Evolutionary conservation across 2,329 filamentous ascomycete species (phyloP), one percentile per base, ranked within the genome.

Genomic region (Pleoardoris graminearum): DNA sequence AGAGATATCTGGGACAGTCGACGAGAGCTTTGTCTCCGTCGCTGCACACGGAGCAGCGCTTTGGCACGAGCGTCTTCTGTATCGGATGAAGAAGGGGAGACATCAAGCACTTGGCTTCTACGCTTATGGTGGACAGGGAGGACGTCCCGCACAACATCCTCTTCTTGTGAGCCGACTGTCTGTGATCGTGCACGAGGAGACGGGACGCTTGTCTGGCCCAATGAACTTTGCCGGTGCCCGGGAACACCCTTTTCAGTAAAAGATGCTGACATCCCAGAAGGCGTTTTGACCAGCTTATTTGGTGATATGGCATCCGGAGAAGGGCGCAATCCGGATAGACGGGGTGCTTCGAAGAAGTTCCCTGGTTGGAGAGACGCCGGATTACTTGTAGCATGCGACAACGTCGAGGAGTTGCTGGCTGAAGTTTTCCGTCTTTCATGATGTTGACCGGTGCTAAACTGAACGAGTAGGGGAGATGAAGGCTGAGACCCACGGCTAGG

Each of bases 51-150:
- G 37, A 99, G 82, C 10, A 97, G 80, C 43, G 89, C 91, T 70
- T 92, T 96, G 7, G 92, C 89, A 65, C 95, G 90, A 38, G 93
- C 89, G 44, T 95, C 91, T 75, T 99, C 94, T 54, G 96, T 99
- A 68, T 99, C 94, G 0, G 94, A 99, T 0, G 93, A 97, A 0
- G 94, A 97, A 3, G 94, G 94, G 2, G 94, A 99, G 75, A 97
- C 89, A 70, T 97, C 93, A 63, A 97, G 91, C 2, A 97, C 88
- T 66, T 97, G 94, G 69, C 93, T 97, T 62, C 91, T 85, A 33
- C 94, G 87, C 72, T 97, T 97, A 65, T 92, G 86, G 67, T 97
- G 92, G 25, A 76, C 77, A 11, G 79, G 76, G 51, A 81, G 74
- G 46, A 89, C 83, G 48, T 88, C 85, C 1, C 87, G 80, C 14